These are phyloP conservation scores for Colletotrichum noveboracense DNA, from an alignment of 2,329 filamentous ascomycete genomes.

Conservation along the genomic window DNA sequence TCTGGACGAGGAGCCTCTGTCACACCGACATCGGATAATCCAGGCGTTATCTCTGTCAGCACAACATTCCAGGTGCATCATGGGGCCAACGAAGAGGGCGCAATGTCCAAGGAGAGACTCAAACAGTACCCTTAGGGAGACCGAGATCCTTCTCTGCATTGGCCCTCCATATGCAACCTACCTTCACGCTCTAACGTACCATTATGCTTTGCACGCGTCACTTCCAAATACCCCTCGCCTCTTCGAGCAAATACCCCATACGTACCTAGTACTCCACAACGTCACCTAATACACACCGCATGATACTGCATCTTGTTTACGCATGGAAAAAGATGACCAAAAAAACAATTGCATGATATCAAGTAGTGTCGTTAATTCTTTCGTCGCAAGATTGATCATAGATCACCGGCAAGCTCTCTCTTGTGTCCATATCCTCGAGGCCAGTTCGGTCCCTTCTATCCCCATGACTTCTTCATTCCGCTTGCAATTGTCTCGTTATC, in stretches of 20 bases:
- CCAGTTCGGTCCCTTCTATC: background rate
- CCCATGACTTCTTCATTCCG: background rate
- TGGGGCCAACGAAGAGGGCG: background rate
- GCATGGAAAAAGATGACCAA: background rate
- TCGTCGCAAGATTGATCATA: background rate
- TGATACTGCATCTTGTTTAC: background rate
- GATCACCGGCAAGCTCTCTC: background rate
- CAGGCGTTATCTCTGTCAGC: conserved; percentile 5
- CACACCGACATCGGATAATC: background rate
- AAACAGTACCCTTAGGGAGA: background rate
- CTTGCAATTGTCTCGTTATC: background rate
- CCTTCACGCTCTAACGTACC: background rate
- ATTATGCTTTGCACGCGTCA: background rate
- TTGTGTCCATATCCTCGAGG: background rate
- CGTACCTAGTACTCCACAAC: background rate
- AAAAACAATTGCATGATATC: background rate
- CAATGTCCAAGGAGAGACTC: background rate
- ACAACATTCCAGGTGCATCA: conserved; percentile 11
- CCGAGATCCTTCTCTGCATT: background rate
- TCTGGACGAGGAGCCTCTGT: background rate
- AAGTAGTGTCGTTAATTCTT: background rate
- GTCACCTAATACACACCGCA: background rate
- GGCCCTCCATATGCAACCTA: background rate
- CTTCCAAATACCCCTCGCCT: background rate
- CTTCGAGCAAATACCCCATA: background rate